A percentile compares a stretch with the other conserved stretches of the same genome.
Evolutionary conservation across 2,329 filamentous ascomycete genomes (phyloP).

Genomic region (Neurospora crassa): DNA sequence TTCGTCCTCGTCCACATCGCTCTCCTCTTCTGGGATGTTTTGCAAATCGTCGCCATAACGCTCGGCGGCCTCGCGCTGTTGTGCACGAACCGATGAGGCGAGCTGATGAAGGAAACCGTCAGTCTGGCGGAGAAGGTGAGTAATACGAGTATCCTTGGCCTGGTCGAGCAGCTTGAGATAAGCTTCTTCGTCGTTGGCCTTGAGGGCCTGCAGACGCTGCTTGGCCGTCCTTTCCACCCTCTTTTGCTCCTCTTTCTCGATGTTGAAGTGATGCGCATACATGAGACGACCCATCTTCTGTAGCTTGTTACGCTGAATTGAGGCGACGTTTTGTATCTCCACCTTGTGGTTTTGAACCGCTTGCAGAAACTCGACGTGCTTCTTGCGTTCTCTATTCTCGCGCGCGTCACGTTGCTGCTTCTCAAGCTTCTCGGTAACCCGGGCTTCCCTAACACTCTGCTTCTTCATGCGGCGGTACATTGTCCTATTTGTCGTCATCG

Average conservation of each 20-base stretch:
- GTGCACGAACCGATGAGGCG: constrained; percentile 84
- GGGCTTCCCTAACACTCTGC: constrained; percentile 86
- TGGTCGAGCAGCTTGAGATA: constrained; percentile 97
- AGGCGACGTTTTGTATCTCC: constrained; percentile 62
- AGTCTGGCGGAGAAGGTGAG: constrained; percentile 90
- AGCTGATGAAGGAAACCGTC: constrained; percentile 96
- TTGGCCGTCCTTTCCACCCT: constrained; percentile 95
- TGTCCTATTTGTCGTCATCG: constrained; percentile 91
- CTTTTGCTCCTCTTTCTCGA: constrained; percentile 99
- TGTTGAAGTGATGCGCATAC: constrained; percentile 83
- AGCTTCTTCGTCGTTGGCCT: constrained; percentile 98
- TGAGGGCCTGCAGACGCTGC: constrained; percentile 97
- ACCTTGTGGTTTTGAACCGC: constrained; percentile 74
- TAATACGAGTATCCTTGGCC: constrained; percentile 98
- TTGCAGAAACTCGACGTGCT: constrained; percentile 83
- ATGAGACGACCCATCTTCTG: constrained; percentile 86
- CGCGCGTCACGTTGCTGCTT: constrained; percentile 96
- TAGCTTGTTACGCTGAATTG: constrained; percentile 61
- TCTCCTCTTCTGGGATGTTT: constrained; percentile 56
- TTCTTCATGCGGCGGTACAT: constrained; percentile 94
- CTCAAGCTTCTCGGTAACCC: constrained; percentile 97
- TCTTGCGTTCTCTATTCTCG: constrained; percentile 95
- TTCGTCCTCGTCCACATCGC: constrained; percentile 58
- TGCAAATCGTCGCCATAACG: constrained; percentile 60
- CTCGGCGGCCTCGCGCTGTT: constrained; percentile 76